These are phyloP conservation scores for Nakazawaea wickerhamii DNA, from an alignment of 805 yeast species.

Conservation along the genomic window DNA sequence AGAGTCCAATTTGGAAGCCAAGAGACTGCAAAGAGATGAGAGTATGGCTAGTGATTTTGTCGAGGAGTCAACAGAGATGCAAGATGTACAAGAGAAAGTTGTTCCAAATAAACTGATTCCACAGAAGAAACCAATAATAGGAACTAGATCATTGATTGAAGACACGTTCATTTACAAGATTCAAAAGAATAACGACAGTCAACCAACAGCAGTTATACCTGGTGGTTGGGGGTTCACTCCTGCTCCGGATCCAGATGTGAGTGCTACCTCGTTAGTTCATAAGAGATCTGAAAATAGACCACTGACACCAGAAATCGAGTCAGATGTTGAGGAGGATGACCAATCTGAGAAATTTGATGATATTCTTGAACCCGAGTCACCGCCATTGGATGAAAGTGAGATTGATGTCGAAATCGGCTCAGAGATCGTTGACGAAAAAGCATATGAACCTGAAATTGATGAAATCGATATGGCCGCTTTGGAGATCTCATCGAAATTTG, in stretches of 20 bases:
- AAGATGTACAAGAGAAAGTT: constrained; percentile 4
- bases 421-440: constrained; percentile 53
- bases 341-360: constrained; percentile 11
- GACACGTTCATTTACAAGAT: constrained; percentile 28
- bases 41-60: constrained; percentile 12
- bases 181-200: constrained; percentile 20
- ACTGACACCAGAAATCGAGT: constrained; percentile 9
- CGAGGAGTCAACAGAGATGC: constrained; percentile 14
- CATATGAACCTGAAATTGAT: constrained; percentile 61
- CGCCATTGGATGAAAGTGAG: constrained; percentile 13
- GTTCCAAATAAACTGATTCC: too few relatives aligned
- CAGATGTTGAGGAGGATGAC: constrained; percentile 14
- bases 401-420: constrained; percentile 19
- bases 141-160: constrained; percentile 17
- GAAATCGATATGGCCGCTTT: constrained; percentile 40
- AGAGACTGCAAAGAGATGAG: constrained; percentile 15
- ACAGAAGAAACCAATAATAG: too few relatives aligned
- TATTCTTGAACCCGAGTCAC: constrained; percentile 9
- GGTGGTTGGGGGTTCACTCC: constrained; percentile 25
- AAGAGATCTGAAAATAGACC: constrained; percentile 9
- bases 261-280: constrained; percentile 11
- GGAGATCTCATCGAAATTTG: constrained; percentile 36
- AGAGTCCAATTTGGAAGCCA: constrained; percentile 20
- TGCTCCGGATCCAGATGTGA: constrained; percentile 7
- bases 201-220: constrained; percentile 19